phyloP scores from a whole-genome alignment of 768 basidiomycete species.

The Mycena alexandri region DNA sequence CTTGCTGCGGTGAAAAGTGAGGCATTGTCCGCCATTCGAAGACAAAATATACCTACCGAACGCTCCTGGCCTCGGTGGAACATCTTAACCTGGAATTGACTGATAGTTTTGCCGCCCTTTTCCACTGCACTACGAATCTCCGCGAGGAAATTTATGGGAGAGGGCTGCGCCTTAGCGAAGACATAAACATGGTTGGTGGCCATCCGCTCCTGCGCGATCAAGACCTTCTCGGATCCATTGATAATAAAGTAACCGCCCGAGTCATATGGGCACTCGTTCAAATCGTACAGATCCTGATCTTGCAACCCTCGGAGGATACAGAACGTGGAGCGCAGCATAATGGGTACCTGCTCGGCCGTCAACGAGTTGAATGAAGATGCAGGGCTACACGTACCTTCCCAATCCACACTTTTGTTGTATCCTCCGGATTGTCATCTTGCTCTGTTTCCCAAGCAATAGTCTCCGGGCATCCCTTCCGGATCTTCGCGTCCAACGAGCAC shows the following conservation, averaged over 20 bases:
- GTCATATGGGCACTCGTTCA: constrained; percentile 99
- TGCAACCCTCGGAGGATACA: constrained; percentile 88
- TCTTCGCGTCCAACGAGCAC: constrained; percentile 86
- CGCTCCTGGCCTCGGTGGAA: constrained; percentile 92
- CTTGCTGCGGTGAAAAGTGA: constrained; percentile 61
- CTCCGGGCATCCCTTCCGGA: constrained; percentile 83
- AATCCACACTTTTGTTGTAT: constrained; percentile 91
- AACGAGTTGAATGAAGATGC: constrained; percentile 9
- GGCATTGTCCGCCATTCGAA: constrained; percentile 24
- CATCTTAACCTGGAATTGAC: constrained; percentile 98
- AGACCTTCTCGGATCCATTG: constrained; percentile 99
- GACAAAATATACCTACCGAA: constrained; percentile 67
- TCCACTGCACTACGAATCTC: constrained; percentile 98
- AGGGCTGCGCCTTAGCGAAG: constrained; percentile 97
- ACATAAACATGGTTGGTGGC: constrained; percentile 99
- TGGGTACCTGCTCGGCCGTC: constrained; percentile 77
- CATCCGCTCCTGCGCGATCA: constrained; percentile 99
- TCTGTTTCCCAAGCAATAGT: constrained; percentile 83
- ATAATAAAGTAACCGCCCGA: constrained; percentile 99
- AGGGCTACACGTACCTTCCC: constrained; percentile 76
- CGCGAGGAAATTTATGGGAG: constrained; percentile 94
- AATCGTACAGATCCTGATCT: constrained; percentile 86
- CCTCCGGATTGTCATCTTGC: constrained; percentile 71
- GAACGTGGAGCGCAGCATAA: constrained; percentile 97
- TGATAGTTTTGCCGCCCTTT: constrained; percentile 98